These are phyloP conservation scores for Debaryomycetaceae sp. DNA, from an alignment of 1,139 yeast genomes.

Conservation along the genomic window DNA sequence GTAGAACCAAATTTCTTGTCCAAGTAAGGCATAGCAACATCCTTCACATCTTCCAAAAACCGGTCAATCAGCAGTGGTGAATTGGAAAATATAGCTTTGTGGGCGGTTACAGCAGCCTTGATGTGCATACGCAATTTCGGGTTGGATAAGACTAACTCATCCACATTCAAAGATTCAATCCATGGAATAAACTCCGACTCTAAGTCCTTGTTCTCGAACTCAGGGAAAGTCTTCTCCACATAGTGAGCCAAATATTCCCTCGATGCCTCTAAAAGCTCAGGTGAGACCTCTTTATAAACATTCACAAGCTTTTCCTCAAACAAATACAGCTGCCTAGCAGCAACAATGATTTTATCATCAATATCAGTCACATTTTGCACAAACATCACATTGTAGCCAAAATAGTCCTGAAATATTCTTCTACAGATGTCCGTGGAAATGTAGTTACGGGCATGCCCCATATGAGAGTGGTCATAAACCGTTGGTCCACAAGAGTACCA, in stretches of 20 bases:
- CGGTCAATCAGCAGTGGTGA: slow-evolving; percentile 21
- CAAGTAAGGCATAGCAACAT: slow-evolving; percentile 68
- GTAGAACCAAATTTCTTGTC: slow-evolving; percentile 71
- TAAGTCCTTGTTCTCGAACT: slow-evolving; percentile 21
- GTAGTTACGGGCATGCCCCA: slow-evolving; percentile 99
- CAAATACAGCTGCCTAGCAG: slow-evolving; percentile 86
- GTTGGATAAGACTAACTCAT: slow-evolving; percentile 47
- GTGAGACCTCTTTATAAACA: slow-evolving; percentile 28
- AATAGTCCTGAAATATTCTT: slow-evolving; percentile 81
- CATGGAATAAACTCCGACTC: slow-evolving; percentile 48
- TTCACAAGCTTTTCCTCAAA: slow-evolving; percentile 55
- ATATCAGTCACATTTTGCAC: slow-evolving; percentile 97
- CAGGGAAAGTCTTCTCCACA: slow-evolving; percentile 56
- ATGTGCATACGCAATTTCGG: slow-evolving; percentile 88
- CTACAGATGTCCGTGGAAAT: slow-evolving; percentile 93
- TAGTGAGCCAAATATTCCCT: slow-evolving; percentile 47
- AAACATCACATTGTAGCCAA: slow-evolving; percentile 81
- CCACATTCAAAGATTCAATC: slow-evolving; percentile 47
- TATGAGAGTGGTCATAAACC: slow-evolving; percentile 93
- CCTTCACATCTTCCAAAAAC: slow-evolving; percentile 57
- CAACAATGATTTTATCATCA: slow-evolving; percentile 91
- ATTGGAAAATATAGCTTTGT: slow-evolving; percentile 32
- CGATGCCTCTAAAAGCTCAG: slow-evolving; percentile 37
- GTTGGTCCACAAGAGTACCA: slow-evolving; percentile 99
- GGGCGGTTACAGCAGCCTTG: slow-evolving; percentile 60